Percentiles rank a stretch among this genome's conserved stretches.
These are phyloP conservation scores for Fennellomyces sp. DNA, from an alignment of 371 early-diverging fungal genomes.

Conservation along the genomic window DNA sequence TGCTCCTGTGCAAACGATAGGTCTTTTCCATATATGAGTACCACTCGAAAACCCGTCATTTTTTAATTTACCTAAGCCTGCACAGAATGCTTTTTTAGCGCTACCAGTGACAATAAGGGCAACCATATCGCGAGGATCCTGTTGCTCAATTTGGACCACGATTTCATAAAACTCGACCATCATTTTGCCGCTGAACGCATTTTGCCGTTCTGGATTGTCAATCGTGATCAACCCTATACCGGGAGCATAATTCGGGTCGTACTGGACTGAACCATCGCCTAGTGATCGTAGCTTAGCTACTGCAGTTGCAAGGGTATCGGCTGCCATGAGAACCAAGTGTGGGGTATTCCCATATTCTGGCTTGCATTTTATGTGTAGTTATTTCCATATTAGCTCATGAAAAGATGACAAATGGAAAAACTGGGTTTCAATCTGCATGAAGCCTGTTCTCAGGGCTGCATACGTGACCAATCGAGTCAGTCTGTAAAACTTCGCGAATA, in stretches of 20 bases:
- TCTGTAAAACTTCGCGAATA: no score
- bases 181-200: slow-evolving; percentile 75
- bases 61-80: slow-evolving; percentile 71
- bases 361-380: no score
- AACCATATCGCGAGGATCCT: slow-evolving; percentile 15
- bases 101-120: slow-evolving; percentile 62
- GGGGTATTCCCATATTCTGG: no score
- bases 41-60: neutral
- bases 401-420: neutral
- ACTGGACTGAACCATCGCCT: slow-evolving; percentile 48
- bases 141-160: slow-evolving; percentile 48
- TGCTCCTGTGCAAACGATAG: slow-evolving; percentile 53
- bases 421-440: neutral
- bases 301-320: slow-evolving; percentile 2
- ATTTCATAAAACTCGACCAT: slow-evolving; percentile 67
- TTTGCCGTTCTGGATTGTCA: slow-evolving; percentile 57
- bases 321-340: neutral
- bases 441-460: no score
- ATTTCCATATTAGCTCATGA: neutral
- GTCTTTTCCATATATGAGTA: slow-evolving; percentile 32
- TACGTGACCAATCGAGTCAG: no score
- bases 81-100: slow-evolving; percentile 57
- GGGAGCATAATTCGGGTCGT: slow-evolving; percentile 37
- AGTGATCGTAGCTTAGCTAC: slow-evolving; percentile 2
- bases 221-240: slow-evolving; percentile 56